Base-by-base conservation (phyloP, 1,139 yeast species). In the Magnusiomyces fungicola region DNA sequence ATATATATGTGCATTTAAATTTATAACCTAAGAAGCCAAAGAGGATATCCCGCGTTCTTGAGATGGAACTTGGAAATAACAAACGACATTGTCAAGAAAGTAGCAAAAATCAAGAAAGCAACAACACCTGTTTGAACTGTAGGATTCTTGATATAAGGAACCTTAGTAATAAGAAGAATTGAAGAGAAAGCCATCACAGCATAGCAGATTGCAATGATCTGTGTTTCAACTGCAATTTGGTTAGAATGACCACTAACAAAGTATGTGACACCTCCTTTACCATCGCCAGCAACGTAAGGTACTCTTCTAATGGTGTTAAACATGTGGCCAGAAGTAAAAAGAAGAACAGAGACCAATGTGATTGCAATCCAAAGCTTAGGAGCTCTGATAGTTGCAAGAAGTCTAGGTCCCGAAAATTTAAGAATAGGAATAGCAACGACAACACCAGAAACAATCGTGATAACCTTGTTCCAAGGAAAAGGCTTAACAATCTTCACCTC, bases 321-420 rank as follows among this genome's bases (percentile, higher is more conserved):
- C 98, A 92, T 92, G 68, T 89, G 86, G 16, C 98, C 98, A 12
- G 94, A 75, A 48, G 79, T 81, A 71, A 90, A 86, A 59, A 89
- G 69, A 55, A 90, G 72, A 25, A 87, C 75, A 14, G 78, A 61
- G 42, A 84, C 70, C 22, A 86, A 70, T 3, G 86, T 73, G 16
- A 75, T 50, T 3, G 79, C 76, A 46, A 83, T 81, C 96, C 96
- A 88, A 47, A 83, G 60, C 54, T 78, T 76, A 54, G 69, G 73
- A 43, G 72, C 66, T 33, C 66, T 63, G 29, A 67, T 54, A 30
- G 78, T 45, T 27, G 59, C 55, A 9, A 58, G 29, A 36, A 75
- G 60, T 23, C 62, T 42, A n/a, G 56, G 46, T 45, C 63, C 59
- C 9, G 56, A 51, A 23, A 67, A 61, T 1, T 66, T 62, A n/a